Percentiles rank a stretch among this genome's conserved stretches.
Conservation (phyloP, 2,329 filamentous ascomycete species). For the Cryphonectria carpinicola region DNA sequence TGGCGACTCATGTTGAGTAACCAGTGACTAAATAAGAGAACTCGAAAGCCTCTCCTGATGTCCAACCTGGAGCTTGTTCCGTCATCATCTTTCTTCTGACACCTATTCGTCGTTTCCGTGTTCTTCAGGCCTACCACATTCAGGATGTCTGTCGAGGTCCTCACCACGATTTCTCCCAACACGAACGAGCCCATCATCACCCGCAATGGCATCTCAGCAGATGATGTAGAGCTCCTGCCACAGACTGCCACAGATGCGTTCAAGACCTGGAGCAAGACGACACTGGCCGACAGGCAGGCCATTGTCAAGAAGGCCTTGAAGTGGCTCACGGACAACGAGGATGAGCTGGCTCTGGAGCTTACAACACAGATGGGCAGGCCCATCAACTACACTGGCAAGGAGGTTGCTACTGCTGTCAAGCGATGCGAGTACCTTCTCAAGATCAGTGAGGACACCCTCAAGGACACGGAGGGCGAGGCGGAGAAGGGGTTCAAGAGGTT, state of each 20-base stretch:
- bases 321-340: slow-evolving; percentile 69
- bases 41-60: not conserved
- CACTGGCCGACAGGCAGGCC: slow-evolving; percentile 73
- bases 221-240: slow-evolving; percentile 74
- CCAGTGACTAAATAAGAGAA: slow-evolving; percentile 11
- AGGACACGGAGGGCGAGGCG: slow-evolving; percentile 78
- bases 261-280: slow-evolving; percentile 73
- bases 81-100: not conserved
- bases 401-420: slow-evolving; percentile 83
- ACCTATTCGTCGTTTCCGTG: not conserved
- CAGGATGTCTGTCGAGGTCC: slow-evolving; percentile 65
- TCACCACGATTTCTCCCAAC: slow-evolving; percentile 84
- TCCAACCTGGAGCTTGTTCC: not conserved
- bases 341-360: slow-evolving; percentile 81
- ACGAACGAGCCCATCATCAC: slow-evolving; percentile 85
- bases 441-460: slow-evolving; percentile 77
- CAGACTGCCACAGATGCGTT: slow-evolving; percentile 75
- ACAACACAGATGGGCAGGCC: slow-evolving; percentile 96
- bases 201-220: slow-evolving; percentile 71
- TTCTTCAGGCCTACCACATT: not conserved
- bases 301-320: slow-evolving; percentile 82
- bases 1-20: slow-evolving; percentile 5
- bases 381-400: slow-evolving; percentile 82
- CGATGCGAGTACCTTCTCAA: slow-evolving; percentile 85
- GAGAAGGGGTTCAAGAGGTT: slow-evolving; percentile 91